These are phyloP conservation scores for Fusarium sp. DNA, from an alignment of 2,329 filamentous ascomycete genomes.

Conservation along the genomic window DNA sequence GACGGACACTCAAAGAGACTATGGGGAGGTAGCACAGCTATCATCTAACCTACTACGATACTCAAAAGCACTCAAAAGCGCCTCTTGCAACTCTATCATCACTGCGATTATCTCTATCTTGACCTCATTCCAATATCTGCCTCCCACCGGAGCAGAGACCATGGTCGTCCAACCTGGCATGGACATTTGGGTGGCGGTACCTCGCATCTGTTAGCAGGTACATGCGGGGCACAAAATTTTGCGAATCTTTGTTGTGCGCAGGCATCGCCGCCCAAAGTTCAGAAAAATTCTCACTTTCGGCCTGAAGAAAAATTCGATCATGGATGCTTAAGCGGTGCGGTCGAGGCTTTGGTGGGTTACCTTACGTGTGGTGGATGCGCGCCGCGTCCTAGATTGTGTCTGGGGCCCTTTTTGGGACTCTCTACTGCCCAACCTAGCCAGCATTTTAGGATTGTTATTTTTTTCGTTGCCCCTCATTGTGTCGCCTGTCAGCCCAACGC, in stretches of 20 bases:
- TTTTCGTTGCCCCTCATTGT: slow-evolving; percentile 41
- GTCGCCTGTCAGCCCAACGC: slow-evolving; percentile 45
- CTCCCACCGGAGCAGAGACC: slow-evolving; percentile 1
- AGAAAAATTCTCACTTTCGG: slow-evolving; percentile 47
- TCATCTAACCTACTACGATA: neutral
- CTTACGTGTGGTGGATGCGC: slow-evolving; percentile 37
- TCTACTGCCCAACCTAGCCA: slow-evolving; percentile 46
- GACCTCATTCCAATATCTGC: slow-evolving; percentile 12
- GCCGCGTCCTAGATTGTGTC: slow-evolving; percentile 27
- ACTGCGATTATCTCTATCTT: slow-evolving; percentile 6
- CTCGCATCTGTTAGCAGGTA: slow-evolving; percentile 49
- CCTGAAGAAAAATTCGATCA: slow-evolving; percentile 43
- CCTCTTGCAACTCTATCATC: slow-evolving; percentile 1
- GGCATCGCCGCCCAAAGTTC: slow-evolving; percentile 29
- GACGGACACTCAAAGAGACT: neutral
- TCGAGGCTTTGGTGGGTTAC: slow-evolving; percentile 40
- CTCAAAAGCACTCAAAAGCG: neutral
- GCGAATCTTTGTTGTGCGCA: slow-evolving; percentile 31
- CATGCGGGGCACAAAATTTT: slow-evolving; percentile 40
- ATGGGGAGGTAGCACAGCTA: neutral
- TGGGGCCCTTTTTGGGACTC: slow-evolving; percentile 33
- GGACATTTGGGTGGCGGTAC: slow-evolving; percentile 40
- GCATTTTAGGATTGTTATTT: slow-evolving; percentile 13
- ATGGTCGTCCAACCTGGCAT: slow-evolving; percentile 13
- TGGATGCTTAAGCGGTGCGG: slow-evolving; percentile 23